phyloP scores from a whole-genome alignment of 1,139 yeast species.

The Nakaseomyces delphensis region DNA sequence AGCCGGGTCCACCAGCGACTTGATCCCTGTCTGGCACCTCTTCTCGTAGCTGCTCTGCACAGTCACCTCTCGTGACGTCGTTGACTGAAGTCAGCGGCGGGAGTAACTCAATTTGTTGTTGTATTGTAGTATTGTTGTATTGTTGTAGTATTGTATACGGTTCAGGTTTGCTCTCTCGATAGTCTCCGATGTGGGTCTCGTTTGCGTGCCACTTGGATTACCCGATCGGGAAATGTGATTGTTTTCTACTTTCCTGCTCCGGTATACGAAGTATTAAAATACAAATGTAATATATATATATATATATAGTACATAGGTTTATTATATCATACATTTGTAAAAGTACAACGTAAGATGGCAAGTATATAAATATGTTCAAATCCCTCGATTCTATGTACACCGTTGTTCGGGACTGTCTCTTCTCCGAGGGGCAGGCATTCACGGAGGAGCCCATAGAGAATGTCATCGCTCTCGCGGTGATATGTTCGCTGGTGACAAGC shows the following conservation, averaged over 20 bases:
- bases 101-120: too few relatives aligned
- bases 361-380: too few relatives aligned
- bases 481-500: slow-evolving; percentile 2
- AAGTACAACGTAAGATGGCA: too few relatives aligned
- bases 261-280: not conserved
- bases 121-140: not conserved
- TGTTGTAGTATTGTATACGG: too few relatives aligned
- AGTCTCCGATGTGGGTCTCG: not conserved
- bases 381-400: slow-evolving; percentile 6
- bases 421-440: slow-evolving; percentile 3
- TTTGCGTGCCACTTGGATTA: slow-evolving; percentile 1
- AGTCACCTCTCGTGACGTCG: too few relatives aligned
- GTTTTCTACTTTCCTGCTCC: not conserved
- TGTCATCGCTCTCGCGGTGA: slow-evolving; percentile 1
- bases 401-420: not conserved
- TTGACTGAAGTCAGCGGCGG: too few relatives aligned
- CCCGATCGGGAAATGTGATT: slow-evolving; percentile 2
- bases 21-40: too few relatives aligned
- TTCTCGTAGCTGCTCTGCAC: too few relatives aligned
- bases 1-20: too few relatives aligned
- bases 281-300: not conserved
- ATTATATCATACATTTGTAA: not conserved
- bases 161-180: not conserved
- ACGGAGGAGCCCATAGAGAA: slow-evolving; percentile 4
- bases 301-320: not conserved